Evolutionary conservation across 106 monocot species (phyloP).

Genomic region (Apostasia shenzhenica): DNA sequence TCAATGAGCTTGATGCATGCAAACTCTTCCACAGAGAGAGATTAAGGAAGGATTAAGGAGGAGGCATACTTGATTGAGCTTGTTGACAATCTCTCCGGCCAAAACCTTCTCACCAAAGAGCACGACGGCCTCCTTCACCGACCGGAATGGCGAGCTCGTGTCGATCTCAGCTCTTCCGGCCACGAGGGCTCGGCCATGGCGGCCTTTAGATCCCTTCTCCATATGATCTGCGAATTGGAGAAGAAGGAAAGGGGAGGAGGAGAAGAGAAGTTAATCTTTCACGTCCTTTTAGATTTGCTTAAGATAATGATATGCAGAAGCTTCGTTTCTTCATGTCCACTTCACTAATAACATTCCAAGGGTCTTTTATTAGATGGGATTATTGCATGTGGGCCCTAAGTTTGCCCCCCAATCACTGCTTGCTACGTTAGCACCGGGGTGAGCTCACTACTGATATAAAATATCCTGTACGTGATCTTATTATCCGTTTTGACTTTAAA

Average conservation of each 20-base stretch:
- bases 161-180: slow-evolving; percentile 51
- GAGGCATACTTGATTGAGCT: slow-evolving; percentile 26
- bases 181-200: neutral
- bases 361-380: neutral
- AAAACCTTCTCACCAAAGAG: slow-evolving; percentile 58
- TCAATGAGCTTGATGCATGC: neutral
- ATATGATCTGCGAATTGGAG: neutral
- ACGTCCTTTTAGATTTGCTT: slow-evolving; percentile 3
- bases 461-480: too few species aligned
- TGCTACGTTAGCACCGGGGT: too few species aligned
- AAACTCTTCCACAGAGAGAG: too few species aligned
- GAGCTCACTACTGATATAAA: too few species aligned
- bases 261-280: neutral
- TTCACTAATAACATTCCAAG: slow-evolving; percentile 30
- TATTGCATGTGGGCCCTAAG: too few species aligned
- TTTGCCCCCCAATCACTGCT: too few species aligned
- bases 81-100: slow-evolving; percentile 39
- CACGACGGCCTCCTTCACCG: slow-evolving; percentile 71
- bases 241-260: neutral
- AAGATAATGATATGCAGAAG: slow-evolving; percentile 10
- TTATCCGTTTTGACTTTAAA: too few species aligned
- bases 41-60: neutral
- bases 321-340: slow-evolving; percentile 58
- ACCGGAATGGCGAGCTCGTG: slow-evolving; percentile 55
- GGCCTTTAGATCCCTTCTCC: slow-evolving; percentile 4